Base-by-base conservation (phyloP, 2,329 filamentous ascomycete species). In the Monascus ruber region DNA sequence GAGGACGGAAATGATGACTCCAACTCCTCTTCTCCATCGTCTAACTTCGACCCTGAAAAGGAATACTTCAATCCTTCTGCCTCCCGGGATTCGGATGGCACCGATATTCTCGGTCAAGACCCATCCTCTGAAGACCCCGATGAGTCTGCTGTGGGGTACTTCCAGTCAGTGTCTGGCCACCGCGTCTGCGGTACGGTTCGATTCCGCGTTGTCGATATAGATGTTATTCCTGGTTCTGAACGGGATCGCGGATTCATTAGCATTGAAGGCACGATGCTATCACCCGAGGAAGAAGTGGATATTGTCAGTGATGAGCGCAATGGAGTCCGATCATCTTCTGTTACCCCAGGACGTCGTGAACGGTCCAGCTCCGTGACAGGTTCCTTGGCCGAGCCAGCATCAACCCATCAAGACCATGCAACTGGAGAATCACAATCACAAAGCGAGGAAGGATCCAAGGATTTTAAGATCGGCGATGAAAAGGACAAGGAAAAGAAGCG, bases 221-320 rank as follows among this genome's bases (percentile, higher is more conserved):
- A 95, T 50, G 56, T 69, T 24, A 68, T 69, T 51, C 81, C 84
- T 1, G 82, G 80, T 26, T 74, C 79, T 35, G 85, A 83, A 47
- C 77, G 79, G 38, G 71, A 71, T 37, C 81, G 81, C 43, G 85
- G 83, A 7, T 91, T 89, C 56, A 64, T 94, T 44, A 87, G 82
- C 49, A 80, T 95, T 45, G 83, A 91, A 58, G 89, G 88, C 25
- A 93, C 85, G n/a, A 81, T 94, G 74, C 65, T 94, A 36, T 70
- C 73, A 35, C 74, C 74, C 33, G 74, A 76, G 17, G 80, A 79
- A 24, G 86, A 93, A 63, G 68, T 64, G 47, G 64, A 66, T 25
- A 64, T 83, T 26, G 65, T 76, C 35, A 68, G 70, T 6, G 68
- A 74, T 43, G 76, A 81, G 55, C 64, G 53, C 31, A 53, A 50